A percentile compares a stretch with the other conserved stretches of the same genome.
These are phyloP conservation scores for Abrus pulchellus DNA, from an alignment of 306 rosid genomes.

Conservation along the genomic window DNA sequence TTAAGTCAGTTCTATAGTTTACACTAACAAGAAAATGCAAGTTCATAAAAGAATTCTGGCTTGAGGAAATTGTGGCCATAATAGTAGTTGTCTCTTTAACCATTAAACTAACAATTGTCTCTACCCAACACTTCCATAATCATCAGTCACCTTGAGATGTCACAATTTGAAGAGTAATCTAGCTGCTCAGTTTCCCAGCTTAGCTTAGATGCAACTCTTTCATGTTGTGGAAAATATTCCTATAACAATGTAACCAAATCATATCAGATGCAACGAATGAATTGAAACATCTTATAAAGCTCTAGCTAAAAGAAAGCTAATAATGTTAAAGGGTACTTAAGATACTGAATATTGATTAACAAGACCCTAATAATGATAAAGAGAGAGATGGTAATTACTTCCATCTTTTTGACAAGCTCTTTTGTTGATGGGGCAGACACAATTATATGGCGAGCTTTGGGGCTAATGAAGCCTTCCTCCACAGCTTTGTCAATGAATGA, in stretches of 20 bases:
- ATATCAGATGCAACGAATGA: not conserved
- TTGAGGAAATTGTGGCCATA: conserved; percentile 52
- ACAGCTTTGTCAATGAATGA: conserved; percentile 94
- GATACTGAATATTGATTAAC: too few species aligned
- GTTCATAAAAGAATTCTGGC: conserved; percentile 45
- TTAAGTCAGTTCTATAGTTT: conserved; percentile 52
- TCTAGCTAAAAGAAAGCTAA: not conserved
- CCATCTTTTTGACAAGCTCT: conserved; percentile 91
- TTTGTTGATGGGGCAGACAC: conserved; percentile 89
- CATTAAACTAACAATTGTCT: conserved; percentile 44
- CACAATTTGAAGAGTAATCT: conserved; percentile 59
- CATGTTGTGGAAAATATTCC: conserved; percentile 92
- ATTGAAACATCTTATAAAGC: not conserved
- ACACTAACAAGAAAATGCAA: conserved; percentile 47
- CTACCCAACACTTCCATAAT: conserved; percentile 39
- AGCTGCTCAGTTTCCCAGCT: conserved; percentile 88
- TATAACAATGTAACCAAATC: conserved; percentile 26
- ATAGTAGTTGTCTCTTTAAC: conserved; percentile 43
- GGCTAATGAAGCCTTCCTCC: conserved; percentile 92
- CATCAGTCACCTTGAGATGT: conserved; percentile 51
- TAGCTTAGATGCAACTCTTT: conserved; percentile 90
- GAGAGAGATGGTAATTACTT: conserved; percentile 54
- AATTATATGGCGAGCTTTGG: conserved; percentile 90
- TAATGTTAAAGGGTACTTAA: too few species aligned
- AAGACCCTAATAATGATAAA: not conserved